Evolutionary conservation across 208 protist species (phyloP), one percentile per base, ranked within the genome.

Genomic region (Trypanosoma congolense): DNA sequence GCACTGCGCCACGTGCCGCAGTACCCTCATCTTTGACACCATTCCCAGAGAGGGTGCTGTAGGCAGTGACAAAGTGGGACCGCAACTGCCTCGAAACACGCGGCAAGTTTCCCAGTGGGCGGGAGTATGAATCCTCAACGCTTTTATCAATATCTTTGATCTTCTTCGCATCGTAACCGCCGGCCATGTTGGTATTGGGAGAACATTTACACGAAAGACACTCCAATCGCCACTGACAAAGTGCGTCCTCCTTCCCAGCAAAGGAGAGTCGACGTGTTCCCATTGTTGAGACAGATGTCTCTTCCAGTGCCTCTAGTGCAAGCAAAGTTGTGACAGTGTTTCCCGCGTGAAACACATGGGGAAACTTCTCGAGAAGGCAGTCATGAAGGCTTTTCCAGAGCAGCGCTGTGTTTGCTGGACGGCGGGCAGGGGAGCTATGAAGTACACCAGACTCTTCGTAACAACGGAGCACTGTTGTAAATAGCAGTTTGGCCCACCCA

Each of bases 271-370:
- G 53, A 49, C 46, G 47, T 26, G 60, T 67, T 10, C 66, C 78
- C 12, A 58, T 19, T 16, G 36, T 56, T 14, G 53, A 70, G 38
- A 56, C 38, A 21, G 30, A 40, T 16, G 29, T 45, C 18, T 77
- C 71, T 25, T 90, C 78, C 16, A 87, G 55, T 19, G 72, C 65
- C 18, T 54, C 35, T 38, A 81, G 65, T 31, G 56, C 44, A 59
- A 66, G 76, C 42, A 86, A 53, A 18, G 71, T 71, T 14, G 75
- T 70, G n/a, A 77, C 75, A 29, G 56, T 67, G 52, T 49, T 71
- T 47, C 73, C 70, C 1, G 65, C 57, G 56, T 75, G 59, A 62
- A 90, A 86, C 24, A 80, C 65, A 62, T 75, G 57, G 8, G 78
- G 78, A 36, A 90, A 83, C 0, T 65, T 36, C 14, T 31, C 40